phyloP scores from a whole-genome alignment of 2,329 filamentous ascomycete genomes.

The Sarocladiaceae sp. region DNA sequence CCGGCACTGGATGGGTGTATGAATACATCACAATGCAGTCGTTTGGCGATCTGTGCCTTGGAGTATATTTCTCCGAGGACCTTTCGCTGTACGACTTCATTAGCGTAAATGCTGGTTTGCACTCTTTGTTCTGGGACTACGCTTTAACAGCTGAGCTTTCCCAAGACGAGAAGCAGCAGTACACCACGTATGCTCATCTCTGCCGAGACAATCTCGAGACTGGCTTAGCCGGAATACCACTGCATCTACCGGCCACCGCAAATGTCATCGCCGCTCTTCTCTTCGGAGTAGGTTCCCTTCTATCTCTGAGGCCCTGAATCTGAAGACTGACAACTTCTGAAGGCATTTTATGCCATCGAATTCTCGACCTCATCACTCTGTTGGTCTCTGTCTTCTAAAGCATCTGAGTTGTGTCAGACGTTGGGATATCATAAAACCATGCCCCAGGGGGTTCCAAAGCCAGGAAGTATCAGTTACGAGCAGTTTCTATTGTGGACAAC shows the following conservation, averaged over 20 bases:
- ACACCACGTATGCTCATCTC: slow-evolving; percentile 12
- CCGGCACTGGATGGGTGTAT: no score
- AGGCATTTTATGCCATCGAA: no score
- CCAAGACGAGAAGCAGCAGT: slow-evolving; percentile 12
- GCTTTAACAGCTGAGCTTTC: slow-evolving; percentile 11
- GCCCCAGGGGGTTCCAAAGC: neutral
- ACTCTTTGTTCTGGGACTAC: slow-evolving; percentile 19
- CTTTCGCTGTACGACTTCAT: slow-evolving; percentile 17
- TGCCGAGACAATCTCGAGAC: slow-evolving; percentile 19
- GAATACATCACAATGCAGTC: slow-evolving; percentile 13
- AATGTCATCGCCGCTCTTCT: slow-evolving; percentile 14
- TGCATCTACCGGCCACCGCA: slow-evolving; percentile 15
- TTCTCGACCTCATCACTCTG: no score
- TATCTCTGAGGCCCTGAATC: no score
- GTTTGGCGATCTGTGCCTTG: slow-evolving; percentile 18
- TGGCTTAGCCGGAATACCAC: slow-evolving; percentile 15
- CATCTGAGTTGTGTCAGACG: no score
- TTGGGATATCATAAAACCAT: no score
- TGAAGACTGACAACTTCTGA: no score
- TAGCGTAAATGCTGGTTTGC: slow-evolving; percentile 16
- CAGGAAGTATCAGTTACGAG: slow-evolving; percentile 2
- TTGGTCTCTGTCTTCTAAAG: no score
- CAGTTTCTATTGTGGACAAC: slow-evolving; percentile 21
- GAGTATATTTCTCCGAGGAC: slow-evolving; percentile 16
- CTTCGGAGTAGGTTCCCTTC: no score